These are phyloP conservation scores for Macrolepiota dolichaula DNA, from an alignment of 768 basidiomycete species.

Conservation along the genomic window DNA sequence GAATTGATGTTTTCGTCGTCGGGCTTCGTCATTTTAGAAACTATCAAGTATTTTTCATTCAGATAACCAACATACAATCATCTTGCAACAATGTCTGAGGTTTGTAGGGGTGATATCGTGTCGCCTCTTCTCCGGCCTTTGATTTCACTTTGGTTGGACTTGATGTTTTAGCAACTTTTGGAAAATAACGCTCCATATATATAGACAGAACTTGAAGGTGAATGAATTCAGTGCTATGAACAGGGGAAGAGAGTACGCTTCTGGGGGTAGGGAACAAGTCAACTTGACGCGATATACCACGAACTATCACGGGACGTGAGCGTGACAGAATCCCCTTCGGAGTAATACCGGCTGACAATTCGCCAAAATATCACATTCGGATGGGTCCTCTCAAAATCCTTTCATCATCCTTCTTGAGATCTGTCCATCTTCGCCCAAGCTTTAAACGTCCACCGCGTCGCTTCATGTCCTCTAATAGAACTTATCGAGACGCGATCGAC, in stretches of 20 bases:
- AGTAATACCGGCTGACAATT: background rate
- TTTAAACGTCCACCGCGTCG: constrained; percentile 13
- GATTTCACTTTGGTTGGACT: constrained; percentile 13
- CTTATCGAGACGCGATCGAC: constrained; percentile 73
- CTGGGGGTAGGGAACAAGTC: background rate
- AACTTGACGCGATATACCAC: background rate
- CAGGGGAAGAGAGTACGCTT: background rate
- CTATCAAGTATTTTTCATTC: constrained; percentile 11
- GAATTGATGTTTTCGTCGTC: background rate
- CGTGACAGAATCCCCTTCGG: constrained; percentile 4
- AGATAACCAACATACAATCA: constrained; percentile 5
- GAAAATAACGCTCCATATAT: constrained; percentile 15
- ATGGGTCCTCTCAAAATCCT: constrained; percentile 17
- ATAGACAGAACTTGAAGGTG: background rate
- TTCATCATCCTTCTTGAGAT: constrained; percentile 23
- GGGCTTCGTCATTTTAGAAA: background rate
- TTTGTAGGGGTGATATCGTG: constrained; percentile 13
- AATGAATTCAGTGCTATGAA: background rate
- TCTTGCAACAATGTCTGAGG: background rate
- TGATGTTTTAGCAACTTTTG: constrained; percentile 13
- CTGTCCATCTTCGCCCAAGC: constrained; percentile 14
- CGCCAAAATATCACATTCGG: constrained; percentile 11
- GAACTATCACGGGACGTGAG: background rate
- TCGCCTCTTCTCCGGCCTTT: constrained; percentile 9
- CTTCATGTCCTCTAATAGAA: constrained; percentile 53